Evolutionary conservation across 352 stramenopile species (phyloP).

Genomic region (Pythium aristosporum): DNA sequence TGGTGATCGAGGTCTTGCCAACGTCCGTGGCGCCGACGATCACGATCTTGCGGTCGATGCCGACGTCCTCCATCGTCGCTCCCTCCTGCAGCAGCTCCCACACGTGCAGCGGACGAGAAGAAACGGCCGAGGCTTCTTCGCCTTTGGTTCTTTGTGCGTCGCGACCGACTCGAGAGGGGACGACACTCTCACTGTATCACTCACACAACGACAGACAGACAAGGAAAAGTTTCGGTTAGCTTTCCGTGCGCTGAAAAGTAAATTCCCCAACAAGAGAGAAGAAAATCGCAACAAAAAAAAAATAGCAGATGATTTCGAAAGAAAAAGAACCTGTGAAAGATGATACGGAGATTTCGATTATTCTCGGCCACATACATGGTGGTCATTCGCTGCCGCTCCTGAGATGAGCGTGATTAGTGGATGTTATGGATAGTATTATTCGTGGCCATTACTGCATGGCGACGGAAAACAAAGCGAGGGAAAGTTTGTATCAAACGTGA

Average conservation of each 20-base stretch:
- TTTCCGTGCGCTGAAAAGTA: not conserved
- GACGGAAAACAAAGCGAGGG: too few relatives aligned
- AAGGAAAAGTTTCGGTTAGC: not conserved
- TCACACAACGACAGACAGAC: not conserved
- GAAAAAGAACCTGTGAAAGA: too few relatives aligned
- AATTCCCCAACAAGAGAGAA: not conserved
- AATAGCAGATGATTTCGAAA: too few relatives aligned
- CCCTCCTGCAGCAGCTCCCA: not conserved
- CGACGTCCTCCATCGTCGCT: constrained; percentile 73
- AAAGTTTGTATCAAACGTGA: too few relatives aligned
- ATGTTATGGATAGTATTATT: too few relatives aligned
- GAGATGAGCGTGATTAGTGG: too few relatives aligned
- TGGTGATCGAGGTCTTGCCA: constrained; percentile 88
- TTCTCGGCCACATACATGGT: too few relatives aligned
- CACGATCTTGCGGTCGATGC: constrained; percentile 86
- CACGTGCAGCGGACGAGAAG: not conserved
- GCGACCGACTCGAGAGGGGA: constrained; percentile 3
- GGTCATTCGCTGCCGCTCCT: too few relatives aligned
- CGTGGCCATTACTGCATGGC: too few relatives aligned
- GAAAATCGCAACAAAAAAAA: too few relatives aligned
- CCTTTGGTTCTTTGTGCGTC: constrained; percentile 3
- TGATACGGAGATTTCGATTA: too few relatives aligned
- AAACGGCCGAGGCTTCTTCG: not conserved
- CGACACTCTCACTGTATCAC: not conserved
- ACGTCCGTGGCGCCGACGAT: constrained; percentile 89